Evolutionary conservation across 306 rosid genomes (phyloP), one percentile per base, ranked within the genome.

Genomic region (Neltuma alba): DNA sequence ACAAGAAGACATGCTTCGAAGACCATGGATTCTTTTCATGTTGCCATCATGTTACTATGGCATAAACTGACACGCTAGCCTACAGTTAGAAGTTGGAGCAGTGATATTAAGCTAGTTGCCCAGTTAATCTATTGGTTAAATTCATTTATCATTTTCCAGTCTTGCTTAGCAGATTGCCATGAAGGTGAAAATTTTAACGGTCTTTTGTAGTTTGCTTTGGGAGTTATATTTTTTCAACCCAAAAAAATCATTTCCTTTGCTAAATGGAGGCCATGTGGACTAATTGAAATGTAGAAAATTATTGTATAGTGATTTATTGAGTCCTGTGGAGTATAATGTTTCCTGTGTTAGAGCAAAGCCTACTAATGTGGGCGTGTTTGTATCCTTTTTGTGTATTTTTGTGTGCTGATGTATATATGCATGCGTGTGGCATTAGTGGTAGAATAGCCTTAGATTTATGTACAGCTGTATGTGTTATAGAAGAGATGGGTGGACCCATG

Each of bases 31-130:
- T 70, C 33, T 48, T 72, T 70, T 69, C 38, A 65, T 70, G n/a
- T 75, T 64, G 25, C 54, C 44, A 75, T 83, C 52, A 15, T 75
- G 63, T 31, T 54, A 68, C 40, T 34, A 27, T 55, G 31, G 3
- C 10, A 25, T 27, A 12, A 30, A 58, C 48, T 38, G 60, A 69
- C 30, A 48, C 18, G 38, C 45, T 34, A 50, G 38, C 40, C 23
- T 23, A 31, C 64, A 50, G 33, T 64, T 58, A 12, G 33, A 76
- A 67, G 45, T 54, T 52, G 33, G 30, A 68, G 41, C 50, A 63
- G 58, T 61, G 45, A 31, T 75, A 21, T 54, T 66, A n/a, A n/a
- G 30, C 18, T 0, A n/a, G 12, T 6, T 38, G 72, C 18, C 20
- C 14, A 20, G 48, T 66, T 66, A 33, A 18, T 50, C 54, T 30